Evolutionary conservation across 345 rosid species (phyloP).

Genomic region (Zanthoxylum bungeanum): DNA sequence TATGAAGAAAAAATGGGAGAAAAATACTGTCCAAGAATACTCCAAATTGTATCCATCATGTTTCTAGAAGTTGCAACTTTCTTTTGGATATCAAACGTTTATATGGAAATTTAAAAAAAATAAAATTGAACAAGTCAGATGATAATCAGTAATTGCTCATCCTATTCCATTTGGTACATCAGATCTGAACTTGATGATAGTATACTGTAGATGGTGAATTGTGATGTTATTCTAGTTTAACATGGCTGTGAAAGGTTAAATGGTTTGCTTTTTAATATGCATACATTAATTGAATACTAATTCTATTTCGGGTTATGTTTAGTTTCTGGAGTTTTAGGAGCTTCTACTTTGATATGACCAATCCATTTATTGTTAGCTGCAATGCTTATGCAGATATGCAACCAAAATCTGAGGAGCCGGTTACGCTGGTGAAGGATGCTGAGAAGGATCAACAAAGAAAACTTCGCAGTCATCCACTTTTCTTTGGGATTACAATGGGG

Average conservation of each 20-base stretch:
- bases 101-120: neutral
- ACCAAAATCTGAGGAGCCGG: constrained; percentile 37
- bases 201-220: neutral
- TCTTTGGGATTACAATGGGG: constrained; percentile 92
- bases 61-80: neutral
- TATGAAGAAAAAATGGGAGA: neutral
- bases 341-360: neutral
- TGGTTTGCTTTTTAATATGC: constrained; percentile 1
- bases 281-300: neutral
- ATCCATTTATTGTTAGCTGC: constrained; percentile 22
- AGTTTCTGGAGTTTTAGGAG: neutral
- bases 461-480: constrained; percentile 82
- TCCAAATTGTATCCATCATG: neutral
- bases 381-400: constrained; percentile 50
- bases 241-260: neutral
- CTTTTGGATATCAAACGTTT: neutral
- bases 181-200: neutral
- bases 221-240: neutral
- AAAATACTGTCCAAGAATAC: neutral
- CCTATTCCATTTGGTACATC: neutral
- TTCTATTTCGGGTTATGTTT: neutral
- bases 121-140: neutral
- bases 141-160: neutral
- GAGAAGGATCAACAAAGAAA: constrained; percentile 45
- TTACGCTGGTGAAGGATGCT: constrained; percentile 30